A percentile compares a stretch with the other conserved stretches of the same genome.
Conservation (phyloP, 352 stramenopile species). For the Thraustotheca clavata region DNA sequence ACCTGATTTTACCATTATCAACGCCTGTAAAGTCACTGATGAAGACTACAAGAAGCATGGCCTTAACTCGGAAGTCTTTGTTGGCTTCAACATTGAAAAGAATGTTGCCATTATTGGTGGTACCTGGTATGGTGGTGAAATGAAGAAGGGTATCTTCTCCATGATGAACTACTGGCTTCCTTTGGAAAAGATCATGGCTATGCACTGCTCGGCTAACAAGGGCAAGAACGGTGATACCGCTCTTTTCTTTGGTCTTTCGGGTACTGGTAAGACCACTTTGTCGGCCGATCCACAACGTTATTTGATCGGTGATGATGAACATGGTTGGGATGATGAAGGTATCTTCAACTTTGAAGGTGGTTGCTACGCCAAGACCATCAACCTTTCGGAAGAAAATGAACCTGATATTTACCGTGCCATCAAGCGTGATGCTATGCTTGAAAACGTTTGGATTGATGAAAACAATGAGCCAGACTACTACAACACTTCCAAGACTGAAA, state of each 20-base stretch:
- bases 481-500: constrained; percentile 96
- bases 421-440: constrained; percentile 93
- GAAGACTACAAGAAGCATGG: constrained; percentile 91
- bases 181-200: constrained; percentile 92
- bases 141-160: constrained; percentile 98
- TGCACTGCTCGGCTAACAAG: constrained; percentile 98
- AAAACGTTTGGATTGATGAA: constrained; percentile 90
- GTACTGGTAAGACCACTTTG: constrained; percentile 87
- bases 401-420: constrained; percentile 98
- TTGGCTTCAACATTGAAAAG: constrained; percentile 97
- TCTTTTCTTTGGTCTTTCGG: constrained; percentile 95
- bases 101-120: constrained; percentile 92
- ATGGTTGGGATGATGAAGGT: constrained; percentile 96
- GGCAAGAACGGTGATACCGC: constrained; percentile 94
- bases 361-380: constrained; percentile 99
- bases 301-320: constrained; percentile 85
- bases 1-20: constrained; percentile 97
- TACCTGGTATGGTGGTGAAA: constrained; percentile 97
- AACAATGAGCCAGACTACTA: constrained; percentile 90
- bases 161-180: constrained; percentile 99
- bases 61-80: constrained; percentile 94
- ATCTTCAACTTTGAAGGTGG: constrained; percentile 99
- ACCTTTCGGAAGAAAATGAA: constrained; percentile 93
- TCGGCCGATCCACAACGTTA: constrained; percentile 84
- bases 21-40: constrained; percentile 94